Evolutionary conservation across 352 stramenopile species (phyloP), one percentile per base, ranked within the genome.

Genomic region (Thraustochytrium striatum): DNA sequence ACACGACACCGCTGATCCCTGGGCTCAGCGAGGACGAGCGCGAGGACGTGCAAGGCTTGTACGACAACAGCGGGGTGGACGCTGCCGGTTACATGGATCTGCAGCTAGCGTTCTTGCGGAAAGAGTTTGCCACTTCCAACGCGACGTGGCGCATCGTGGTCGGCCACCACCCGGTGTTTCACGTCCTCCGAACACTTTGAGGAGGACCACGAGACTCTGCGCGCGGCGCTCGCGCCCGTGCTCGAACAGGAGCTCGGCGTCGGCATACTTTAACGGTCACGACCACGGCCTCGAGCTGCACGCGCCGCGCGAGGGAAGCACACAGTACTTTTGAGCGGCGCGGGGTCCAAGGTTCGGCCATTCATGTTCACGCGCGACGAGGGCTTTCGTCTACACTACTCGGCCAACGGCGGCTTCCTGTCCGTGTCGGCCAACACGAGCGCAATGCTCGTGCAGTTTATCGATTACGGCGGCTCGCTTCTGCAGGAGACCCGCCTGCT

Each of bases 131-230:
- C 8, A 70, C 16, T 21, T 75, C 65, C 52, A 38, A n/a, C n/a
- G 58, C 58, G 0, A 73, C 58, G 5, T 80, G 70, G 70, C 44
- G 53, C 13, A 70, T 80, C 35, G 70, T 80, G 16, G 58, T 80
- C 32, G 70, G 32, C 8, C 70, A 80, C 47, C 70, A 80, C 33
- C 70, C 70, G 19, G 70, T 80, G 5, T n/a, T 80, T 79, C 36
- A 80, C 70, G 13, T 69, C 58, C 1, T 47, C n/a, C 1, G 70
- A 80, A 28, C 70, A 80, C 28, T 80, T 79, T 30, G n/a, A 21
- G 8, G 70, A 80, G 28, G 70, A 80, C 25, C 58, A 72, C 28
- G 39, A 47, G 5, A 13, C 39, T 13, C 5, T 47, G 39, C 39
- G 39, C 39, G 39, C 39, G 39, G 13, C 39, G 39, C 39, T 47